phyloP scores from a whole-genome alignment of 1,284 basidiomycete genomes.

The Microbotryum lychnidis-dioicae region DNA sequence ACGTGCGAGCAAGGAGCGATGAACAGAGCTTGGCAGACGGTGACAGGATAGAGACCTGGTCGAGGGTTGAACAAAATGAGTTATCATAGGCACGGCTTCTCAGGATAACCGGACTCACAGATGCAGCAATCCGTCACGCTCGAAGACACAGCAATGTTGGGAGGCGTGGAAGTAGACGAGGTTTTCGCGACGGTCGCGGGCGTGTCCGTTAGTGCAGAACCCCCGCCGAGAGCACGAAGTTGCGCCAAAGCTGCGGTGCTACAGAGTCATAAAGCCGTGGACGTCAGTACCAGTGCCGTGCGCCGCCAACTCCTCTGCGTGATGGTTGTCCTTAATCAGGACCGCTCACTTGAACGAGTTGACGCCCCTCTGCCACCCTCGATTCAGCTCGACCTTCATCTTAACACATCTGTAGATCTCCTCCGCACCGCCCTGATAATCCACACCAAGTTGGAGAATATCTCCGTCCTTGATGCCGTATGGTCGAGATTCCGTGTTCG shows the following conservation, averaged over 20 bases:
- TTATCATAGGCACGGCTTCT: background rate
- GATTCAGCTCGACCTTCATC: constrained; percentile 79
- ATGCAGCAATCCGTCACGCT: constrained; percentile 84
- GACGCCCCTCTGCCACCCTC: constrained; percentile 72
- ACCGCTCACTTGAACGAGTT: constrained; percentile 88
- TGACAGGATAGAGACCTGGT: constrained; percentile 77
- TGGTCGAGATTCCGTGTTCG: constrained; percentile 70
- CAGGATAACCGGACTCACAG: constrained; percentile 50
- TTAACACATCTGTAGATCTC: constrained; percentile 98
- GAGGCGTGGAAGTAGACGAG: background rate
- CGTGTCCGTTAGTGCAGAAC: constrained; percentile 14
- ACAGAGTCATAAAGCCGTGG: background rate
- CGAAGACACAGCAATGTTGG: constrained; percentile 26
- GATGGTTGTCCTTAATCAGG: background rate
- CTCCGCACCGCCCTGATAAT: constrained; percentile 95
- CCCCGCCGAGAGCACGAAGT: constrained; percentile 59
- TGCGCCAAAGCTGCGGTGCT: constrained; percentile 73
- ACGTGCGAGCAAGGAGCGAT: constrained; percentile 80
- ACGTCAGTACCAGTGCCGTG: background rate
- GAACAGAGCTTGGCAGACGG: constrained; percentile 91
- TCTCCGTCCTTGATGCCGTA: constrained; percentile 86
- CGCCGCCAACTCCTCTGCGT: background rate
- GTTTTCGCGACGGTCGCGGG: background rate
- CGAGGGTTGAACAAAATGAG: background rate
- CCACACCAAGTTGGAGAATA: constrained; percentile 89